Conservation (phyloP, 768 basidiomycete species). For the Lactarius akahatsu region DNA sequence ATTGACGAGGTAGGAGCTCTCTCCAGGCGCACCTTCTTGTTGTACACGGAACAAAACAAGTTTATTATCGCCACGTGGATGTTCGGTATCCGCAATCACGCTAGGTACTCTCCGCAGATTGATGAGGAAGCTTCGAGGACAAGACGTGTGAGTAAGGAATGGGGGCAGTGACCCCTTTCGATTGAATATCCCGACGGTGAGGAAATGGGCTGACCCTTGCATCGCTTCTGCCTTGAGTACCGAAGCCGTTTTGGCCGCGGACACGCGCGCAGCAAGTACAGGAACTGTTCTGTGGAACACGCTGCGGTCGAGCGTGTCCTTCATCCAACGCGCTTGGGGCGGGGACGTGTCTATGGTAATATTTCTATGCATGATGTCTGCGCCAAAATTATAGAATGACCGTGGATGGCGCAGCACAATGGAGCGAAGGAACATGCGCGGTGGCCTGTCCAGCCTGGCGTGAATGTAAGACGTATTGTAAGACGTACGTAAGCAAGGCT, state of each 20-base stretch:
- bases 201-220: slow-evolving; percentile 46
- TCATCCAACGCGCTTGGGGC: slow-evolving; percentile 52
- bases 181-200: slow-evolving; percentile 2
- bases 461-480: not conserved
- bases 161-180: not conserved
- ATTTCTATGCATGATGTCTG: slow-evolving; percentile 11
- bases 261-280: slow-evolving; percentile 66
- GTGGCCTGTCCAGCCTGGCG: not conserved
- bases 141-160: not conserved
- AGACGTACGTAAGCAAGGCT: not conserved
- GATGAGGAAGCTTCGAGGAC: slow-evolving; percentile 52
- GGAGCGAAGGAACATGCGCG: slow-evolving; percentile 8
- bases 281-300: slow-evolving; percentile 65
- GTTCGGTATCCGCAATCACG: slow-evolving; percentile 52
- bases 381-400: not conserved
- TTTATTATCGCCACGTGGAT: slow-evolving; percentile 46
- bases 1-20: not conserved
- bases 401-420: not conserved
- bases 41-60: slow-evolving; percentile 66
- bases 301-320: slow-evolving; percentile 54
- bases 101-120: slow-evolving; percentile 67
- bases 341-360: slow-evolving; percentile 38
- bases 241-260: slow-evolving; percentile 51
- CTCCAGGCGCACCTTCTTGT: slow-evolving; percentile 51
- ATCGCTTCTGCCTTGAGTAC: slow-evolving; percentile 59